Base-by-base conservation (phyloP, 1,139 yeast genomes). In the Ashbya aceris region DNA sequence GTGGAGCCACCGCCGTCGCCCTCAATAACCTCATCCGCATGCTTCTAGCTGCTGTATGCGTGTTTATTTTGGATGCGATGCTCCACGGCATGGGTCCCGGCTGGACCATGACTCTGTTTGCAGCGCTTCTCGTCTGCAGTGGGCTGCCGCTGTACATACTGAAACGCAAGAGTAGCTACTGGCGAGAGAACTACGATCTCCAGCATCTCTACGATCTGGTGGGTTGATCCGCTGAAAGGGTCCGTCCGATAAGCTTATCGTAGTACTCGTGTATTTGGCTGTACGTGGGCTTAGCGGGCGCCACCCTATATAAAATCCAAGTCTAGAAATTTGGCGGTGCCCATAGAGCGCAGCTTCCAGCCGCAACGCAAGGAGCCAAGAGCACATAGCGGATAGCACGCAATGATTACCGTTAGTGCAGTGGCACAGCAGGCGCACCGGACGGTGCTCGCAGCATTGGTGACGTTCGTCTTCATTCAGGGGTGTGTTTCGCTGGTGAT, bases 1-100 rank as follows among this genome's bases (percentile, higher is more conserved):
- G 81, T 53, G 95, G 95, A 32, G 89, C 95, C 4, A 83, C 94
- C 0, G 95, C 94, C 1, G 85, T 85, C 35, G 95, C 95, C 0
- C 61, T 86, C 44, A 85, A 83, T 55, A 86, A 85, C 55, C 70
- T 86, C 46, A 68, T 81, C 32, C 70, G 95, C 53, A 83, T 79
- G 69, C 66, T 77, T 1, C 66, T 83, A 48, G 95, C 94, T 0
- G 85, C 94, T 0, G 67, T 72, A 3, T 89, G 85, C 6, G 79
- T 89, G 0, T 86, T 86, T 59, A 69, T 79, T 10, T 77, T 82
- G 1, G 87, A 80, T 38, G 94, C 95, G 0, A 65, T 78, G 51
- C 60, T 77, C 39, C 55, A 58, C 27, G 79, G 79, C 2, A 67
- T 86, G 55, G 87, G 89, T 0, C 68, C 76, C 1, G 95, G 95